phyloP scores from a whole-genome alignment of 805 yeast genomes.

The Wickerhamiella spandovensis region DNA sequence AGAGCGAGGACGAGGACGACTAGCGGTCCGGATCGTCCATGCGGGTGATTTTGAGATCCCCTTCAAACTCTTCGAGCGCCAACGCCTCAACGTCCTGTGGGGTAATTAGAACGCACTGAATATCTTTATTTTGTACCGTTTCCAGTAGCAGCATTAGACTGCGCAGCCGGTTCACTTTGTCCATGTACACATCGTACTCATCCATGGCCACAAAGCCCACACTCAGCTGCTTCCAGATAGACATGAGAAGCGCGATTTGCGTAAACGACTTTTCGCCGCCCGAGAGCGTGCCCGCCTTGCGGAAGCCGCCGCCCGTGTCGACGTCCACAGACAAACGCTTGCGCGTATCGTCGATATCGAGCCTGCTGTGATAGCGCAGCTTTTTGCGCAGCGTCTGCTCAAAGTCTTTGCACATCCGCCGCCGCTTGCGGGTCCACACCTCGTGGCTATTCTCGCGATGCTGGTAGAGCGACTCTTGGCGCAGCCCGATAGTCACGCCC shows the following conservation, averaged over 20 bases:
- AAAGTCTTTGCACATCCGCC: background rate
- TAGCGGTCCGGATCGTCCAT: constrained; percentile 22
- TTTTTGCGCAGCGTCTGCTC: background rate
- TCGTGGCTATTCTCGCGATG: background rate
- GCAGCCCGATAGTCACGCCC: background rate
- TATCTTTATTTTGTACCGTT: constrained; percentile 49
- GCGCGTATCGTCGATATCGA: constrained; percentile 46
- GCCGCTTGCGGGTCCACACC: background rate
- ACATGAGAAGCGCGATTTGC: constrained; percentile 72
- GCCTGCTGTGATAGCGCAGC: constrained; percentile 52
- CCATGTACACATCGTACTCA: constrained; percentile 96
- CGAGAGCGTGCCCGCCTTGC: constrained; percentile 72
- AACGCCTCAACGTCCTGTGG: constrained; percentile 72
- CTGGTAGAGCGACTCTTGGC: background rate
- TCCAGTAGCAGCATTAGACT: constrained; percentile 63
- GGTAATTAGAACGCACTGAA: constrained; percentile 85
- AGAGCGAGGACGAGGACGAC: constrained; percentile 31
- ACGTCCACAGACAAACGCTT: constrained; percentile 18
- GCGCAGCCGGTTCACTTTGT: constrained; percentile 71
- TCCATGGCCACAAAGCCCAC: constrained; percentile 81
- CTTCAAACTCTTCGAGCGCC: constrained; percentile 49
- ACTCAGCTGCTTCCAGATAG: constrained; percentile 90
- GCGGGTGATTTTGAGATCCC: constrained; percentile 25
- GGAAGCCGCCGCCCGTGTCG: constrained; percentile 24
- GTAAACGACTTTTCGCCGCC: constrained; percentile 97